Percentiles rank a stretch among this genome's conserved stretches.
phyloP scores from a whole-genome alignment of 75 land plant genomes.

The Selaginella moellendorffii region DNA sequence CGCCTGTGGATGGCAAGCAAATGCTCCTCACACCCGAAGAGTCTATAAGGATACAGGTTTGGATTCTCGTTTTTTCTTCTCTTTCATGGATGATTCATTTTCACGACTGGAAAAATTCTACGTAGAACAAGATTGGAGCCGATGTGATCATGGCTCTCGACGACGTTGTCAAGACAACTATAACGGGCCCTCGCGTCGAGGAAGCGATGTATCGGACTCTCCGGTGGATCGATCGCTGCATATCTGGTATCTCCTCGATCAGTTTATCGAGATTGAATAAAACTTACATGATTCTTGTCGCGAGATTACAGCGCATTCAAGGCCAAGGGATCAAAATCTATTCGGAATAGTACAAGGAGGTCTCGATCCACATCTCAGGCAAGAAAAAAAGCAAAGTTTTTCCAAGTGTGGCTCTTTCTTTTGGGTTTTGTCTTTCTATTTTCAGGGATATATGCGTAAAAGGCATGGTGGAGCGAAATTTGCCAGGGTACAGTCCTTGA shows the following conservation, averaged over 20 bases:
- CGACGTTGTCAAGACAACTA: constrained; percentile 96
- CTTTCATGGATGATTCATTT: not conserved
- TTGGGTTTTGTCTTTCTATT: constrained; percentile 3
- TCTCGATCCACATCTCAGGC: constrained; percentile 88
- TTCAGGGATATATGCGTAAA: constrained; percentile 84
- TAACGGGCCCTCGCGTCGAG: constrained; percentile 93
- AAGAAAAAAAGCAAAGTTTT: constrained; percentile 1
- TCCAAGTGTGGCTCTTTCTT: not conserved
- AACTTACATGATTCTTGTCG: not conserved
- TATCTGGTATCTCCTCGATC: constrained; percentile 41
- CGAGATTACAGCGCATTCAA: constrained; percentile 77
- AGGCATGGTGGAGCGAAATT: constrained; percentile 79
- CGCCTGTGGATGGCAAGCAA: constrained; percentile 96
- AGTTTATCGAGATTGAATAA: not conserved
- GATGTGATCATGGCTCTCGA: constrained; percentile 99
- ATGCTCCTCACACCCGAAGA: constrained; percentile 99
- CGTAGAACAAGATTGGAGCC: constrained; percentile 98
- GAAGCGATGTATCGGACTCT: constrained; percentile 98
- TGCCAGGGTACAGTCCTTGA: constrained; percentile 60
- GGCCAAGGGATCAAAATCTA: constrained; percentile 73
- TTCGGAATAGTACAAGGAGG: constrained; percentile 99
- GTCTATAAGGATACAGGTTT: constrained; percentile 88
- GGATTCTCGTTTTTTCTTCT: not conserved
- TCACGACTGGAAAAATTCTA: not conserved
- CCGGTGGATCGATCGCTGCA: constrained; percentile 97